Evolutionary conservation across 257 asterid genomes (phyloP).

Genomic region (Echium plantagineum): DNA sequence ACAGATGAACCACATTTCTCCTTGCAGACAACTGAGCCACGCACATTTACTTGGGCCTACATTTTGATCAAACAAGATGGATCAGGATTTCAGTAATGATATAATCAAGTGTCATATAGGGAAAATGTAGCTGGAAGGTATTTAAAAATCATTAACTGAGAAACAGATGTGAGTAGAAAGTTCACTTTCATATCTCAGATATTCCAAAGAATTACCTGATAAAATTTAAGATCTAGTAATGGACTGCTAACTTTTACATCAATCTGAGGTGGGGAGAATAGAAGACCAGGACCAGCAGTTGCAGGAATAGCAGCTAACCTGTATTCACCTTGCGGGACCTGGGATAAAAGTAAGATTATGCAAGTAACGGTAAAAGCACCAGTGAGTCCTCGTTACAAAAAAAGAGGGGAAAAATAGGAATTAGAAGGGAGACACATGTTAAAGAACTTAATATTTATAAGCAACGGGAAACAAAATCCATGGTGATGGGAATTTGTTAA

Average conservation of each 20-base stretch:
- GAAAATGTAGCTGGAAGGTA: neutral
- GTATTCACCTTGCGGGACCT: conserved; percentile 93
- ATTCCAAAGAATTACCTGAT: conserved; percentile 49
- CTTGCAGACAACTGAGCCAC: conserved; percentile 77
- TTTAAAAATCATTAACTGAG: neutral
- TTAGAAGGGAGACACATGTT: neutral
- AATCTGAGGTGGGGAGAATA: conserved; percentile 62
- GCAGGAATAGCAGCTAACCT: conserved; percentile 88
- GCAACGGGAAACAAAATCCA: neutral
- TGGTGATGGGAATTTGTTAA: neutral
- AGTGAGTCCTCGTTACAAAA: neutral
- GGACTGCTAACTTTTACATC: conserved; percentile 65
- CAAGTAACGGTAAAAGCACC: neutral
- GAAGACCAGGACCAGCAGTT: conserved; percentile 66
- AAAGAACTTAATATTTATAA: neutral
- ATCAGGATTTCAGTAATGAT: conserved; percentile 6
- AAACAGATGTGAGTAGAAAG: neutral
- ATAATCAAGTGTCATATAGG: conserved; percentile 6
- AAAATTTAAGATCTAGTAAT: conserved; percentile 44
- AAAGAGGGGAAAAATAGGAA: neutral
- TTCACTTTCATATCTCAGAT: neutral
- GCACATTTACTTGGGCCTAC: conserved; percentile 79
- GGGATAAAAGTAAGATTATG: conserved; percentile 21
- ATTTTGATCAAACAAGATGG: conserved; percentile 12
- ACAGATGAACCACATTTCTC: conserved; percentile 69